phyloP scores from a whole-genome alignment of 2,329 filamentous ascomycete species.

The Talaromyces sp. region DNA sequence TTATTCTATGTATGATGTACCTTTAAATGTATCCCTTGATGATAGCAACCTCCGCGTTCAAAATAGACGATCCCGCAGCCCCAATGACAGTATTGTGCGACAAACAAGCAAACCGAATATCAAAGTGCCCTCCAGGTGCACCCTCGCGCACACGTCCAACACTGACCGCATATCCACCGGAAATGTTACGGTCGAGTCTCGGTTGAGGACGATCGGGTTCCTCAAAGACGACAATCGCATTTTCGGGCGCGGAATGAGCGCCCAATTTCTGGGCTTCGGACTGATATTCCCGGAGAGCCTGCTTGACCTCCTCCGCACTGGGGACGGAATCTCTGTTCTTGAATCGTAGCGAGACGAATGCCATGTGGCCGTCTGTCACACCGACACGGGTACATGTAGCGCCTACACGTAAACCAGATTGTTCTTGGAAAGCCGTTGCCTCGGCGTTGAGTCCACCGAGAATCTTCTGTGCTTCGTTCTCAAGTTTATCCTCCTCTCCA shows the following conservation, averaged over 20 bases:
- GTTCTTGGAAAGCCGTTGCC: constrained; percentile 71
- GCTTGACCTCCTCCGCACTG: constrained; percentile 69
- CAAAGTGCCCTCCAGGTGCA: constrained; percentile 76
- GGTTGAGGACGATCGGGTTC: constrained; percentile 89
- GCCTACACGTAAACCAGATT: constrained; percentile 69
- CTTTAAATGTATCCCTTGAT: constrained; percentile 69
- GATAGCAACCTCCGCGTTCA: constrained; percentile 89
- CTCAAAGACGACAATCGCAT: constrained; percentile 83
- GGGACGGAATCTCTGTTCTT: constrained; percentile 66
- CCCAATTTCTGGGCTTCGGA: constrained; percentile 78
- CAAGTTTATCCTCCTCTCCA: constrained; percentile 94
- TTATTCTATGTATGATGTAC: neutral
- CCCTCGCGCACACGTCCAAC: constrained; percentile 62
- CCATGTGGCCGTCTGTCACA: constrained; percentile 93
- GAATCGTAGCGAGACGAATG: constrained; percentile 87
- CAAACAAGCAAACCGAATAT: constrained; percentile 89
- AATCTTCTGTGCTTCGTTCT: constrained; percentile 93
- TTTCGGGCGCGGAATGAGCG: constrained; percentile 78
- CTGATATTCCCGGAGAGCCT: constrained; percentile 74
- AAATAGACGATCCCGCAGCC: constrained; percentile 89
- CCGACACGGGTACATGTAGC: constrained; percentile 90
- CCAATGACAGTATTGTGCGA: constrained; percentile 93
- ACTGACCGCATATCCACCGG: constrained; percentile 42
- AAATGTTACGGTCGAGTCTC: constrained; percentile 79
- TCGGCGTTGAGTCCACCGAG: constrained; percentile 70